These are phyloP conservation scores for Backusella mclennaniae DNA, from an alignment of 192 early-diverging fungal genomes.

Conservation along the genomic window DNA sequence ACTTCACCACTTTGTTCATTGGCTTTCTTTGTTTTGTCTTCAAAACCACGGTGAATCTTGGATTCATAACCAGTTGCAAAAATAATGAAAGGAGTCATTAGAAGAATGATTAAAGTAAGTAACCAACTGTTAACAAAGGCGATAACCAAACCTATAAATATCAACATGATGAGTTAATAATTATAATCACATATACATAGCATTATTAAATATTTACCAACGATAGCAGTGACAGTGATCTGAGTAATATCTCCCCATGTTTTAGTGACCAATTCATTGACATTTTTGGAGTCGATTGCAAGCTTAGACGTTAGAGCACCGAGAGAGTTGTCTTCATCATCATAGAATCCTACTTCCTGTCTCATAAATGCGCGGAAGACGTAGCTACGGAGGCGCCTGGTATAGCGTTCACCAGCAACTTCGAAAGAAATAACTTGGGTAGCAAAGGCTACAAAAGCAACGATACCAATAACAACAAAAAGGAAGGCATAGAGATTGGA, in stretches of 20 bases:
- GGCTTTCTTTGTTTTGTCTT: constrained; percentile 62
- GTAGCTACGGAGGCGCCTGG: constrained; percentile 23
- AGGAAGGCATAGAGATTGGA: constrained; percentile 32
- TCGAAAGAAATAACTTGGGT: constrained; percentile 24
- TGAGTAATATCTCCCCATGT: constrained; percentile 40
- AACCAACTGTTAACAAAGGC: constrained; percentile 79
- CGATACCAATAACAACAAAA: constrained; percentile 30
- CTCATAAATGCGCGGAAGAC: constrained; percentile 70
- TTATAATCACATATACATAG: not conserved
- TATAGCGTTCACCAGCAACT: constrained; percentile 30
- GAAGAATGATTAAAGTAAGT: constrained; percentile 75
- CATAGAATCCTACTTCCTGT: constrained; percentile 89
- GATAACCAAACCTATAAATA: constrained; percentile 39
- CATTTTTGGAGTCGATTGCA: constrained; percentile 73
- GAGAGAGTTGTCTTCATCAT: constrained; percentile 67
- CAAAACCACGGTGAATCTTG: constrained; percentile 56
- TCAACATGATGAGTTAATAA: not conserved
- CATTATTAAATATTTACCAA: constrained; percentile 11
- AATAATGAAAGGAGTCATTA: constrained; percentile 58
- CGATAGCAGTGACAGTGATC: constrained; percentile 30
- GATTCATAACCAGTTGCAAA: constrained; percentile 52
- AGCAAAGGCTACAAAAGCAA: constrained; percentile 14
- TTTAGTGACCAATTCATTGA: constrained; percentile 56
- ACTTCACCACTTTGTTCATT: constrained; percentile 81
- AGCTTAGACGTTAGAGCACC: constrained; percentile 80